Base-by-base conservation (phyloP, 2,329 filamentous ascomycete genomes). In the Ophiostoma sp. region DNA sequence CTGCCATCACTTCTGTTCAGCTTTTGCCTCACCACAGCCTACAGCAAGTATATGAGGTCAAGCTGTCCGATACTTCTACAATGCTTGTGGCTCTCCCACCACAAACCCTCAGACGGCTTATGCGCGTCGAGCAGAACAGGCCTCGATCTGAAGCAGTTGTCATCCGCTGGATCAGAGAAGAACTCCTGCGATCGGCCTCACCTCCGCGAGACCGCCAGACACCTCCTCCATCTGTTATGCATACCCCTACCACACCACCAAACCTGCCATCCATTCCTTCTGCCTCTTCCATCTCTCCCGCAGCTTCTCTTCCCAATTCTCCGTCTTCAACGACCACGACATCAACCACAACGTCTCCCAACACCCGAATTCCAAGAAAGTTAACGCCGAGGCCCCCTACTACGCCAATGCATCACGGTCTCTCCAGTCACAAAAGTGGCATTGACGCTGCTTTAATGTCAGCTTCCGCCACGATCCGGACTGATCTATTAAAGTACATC, bases 121-220 rank as follows among this genome's bases (percentile, higher is more conserved):
- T 86, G 41, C 80, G 84, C 39, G 82, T 77, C 67, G 84, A 86
- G 74, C 79, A 80, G 67, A 79, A 76, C 48, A 79, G 81, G 60
- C 77, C 83, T 67, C 75, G 77, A 33, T 81, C 83, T 31, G 84
- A 86, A 73, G 81, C 81, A 11, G 75, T 78, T 10, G 73, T 84
- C 1, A 74, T 86, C 52, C 77, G 76, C 69, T 86, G 83, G 83
- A 76, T 85, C 27, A 76, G 78, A 52, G 69, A 68, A 3, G 70
- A 71, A 52, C 39, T 68, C 36, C 13, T 33, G 17, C 54, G 65
- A 48, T 17, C 39, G 20, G 11, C 36, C 48, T 48, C 36, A 6
- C 33, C 13, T 11, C 8, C 27, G 15, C 13, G 11, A 39, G 44
- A 60, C 13, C 64, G 31, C 33, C 35, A 36, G 10, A 27, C 10